Base-by-base conservation (phyloP, 2,329 filamentous ascomycete species). In the Alternaria dauci region DNA sequence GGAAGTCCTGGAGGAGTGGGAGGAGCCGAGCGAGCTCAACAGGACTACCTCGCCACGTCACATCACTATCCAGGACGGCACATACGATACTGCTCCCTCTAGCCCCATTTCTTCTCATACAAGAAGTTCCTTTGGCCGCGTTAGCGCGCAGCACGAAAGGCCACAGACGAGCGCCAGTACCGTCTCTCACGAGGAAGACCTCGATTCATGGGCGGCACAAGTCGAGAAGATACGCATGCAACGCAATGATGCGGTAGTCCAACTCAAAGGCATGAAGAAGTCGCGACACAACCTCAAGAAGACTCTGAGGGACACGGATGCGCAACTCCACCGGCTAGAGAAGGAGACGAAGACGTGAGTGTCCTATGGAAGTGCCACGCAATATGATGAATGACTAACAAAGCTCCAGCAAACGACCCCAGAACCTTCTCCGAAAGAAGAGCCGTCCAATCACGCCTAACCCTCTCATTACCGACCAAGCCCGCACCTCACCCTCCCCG, bases 181-280 rank as follows among this genome's bases (percentile, higher is more conserved):
- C 6, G 43, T 51, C 8, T 68, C 67, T 4, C 62, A 50, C 8
- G 61, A 61, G n/a, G 66, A 70, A 5, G 69, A 71, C 16, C 65
- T 72, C 3, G 70, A 71, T 1, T 55, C 67, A 1, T 78, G 77
- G 76, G 70, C 72, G 0, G 67, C 60, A 20, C 75, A 78, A 46
- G 67, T 78, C 7, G 76, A 79, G 41, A 66, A 74, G 18, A 65
- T 78, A 16, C 72, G 76, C 23, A 71, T 76, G 67, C 63, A 74
- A 34, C 61, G 77, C 30, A 62, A 77, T 14, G 76, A 79, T 52
- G 70, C 73, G 12, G 72, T 69, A 0, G 57, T 75, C 3, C 73
- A 76, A 48, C 62, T 79, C n/a, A 71, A 70, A 46, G 75, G 72
- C 14, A 68, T 78, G 60, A 73, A 70, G 52, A 70, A 74, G 41